These are phyloP conservation scores for Meripilus lineatus DNA, from an alignment of 1,284 basidiomycete genomes.

Conservation along the genomic window DNA sequence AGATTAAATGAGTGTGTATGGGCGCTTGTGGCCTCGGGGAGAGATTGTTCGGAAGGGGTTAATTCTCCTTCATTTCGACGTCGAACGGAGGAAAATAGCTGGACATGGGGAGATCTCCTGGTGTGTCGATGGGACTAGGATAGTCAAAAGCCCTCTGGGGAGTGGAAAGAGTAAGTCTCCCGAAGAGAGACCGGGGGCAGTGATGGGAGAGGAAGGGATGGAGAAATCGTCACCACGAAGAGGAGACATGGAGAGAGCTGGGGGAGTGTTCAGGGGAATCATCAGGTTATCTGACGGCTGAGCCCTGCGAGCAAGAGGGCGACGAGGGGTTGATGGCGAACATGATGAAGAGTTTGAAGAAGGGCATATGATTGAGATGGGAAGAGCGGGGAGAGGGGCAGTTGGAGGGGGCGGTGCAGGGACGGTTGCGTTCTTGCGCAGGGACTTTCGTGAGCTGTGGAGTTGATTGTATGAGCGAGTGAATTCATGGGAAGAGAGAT, in stretches of 20 bases:
- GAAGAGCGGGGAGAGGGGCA: conserved; percentile 13
- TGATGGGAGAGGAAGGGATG: background rate
- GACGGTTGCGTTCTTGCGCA: conserved; percentile 13
- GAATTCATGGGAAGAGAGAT: background rate
- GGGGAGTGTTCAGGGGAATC: conserved; percentile 15
- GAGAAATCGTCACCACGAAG: conserved; percentile 13
- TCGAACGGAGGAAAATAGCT: conserved; percentile 1
- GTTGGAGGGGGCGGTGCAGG: conserved; percentile 13
- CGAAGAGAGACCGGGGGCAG: conserved; percentile 2
- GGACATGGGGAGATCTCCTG: conserved; percentile 2
- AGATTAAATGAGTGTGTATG: too few relatives aligned
- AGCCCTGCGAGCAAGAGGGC: conserved; percentile 18
- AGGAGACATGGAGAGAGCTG: conserved; percentile 9
- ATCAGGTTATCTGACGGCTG: conserved; percentile 21
- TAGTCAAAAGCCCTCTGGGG: conserved; percentile 19
- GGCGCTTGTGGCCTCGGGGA: too few relatives aligned
- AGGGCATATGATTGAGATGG: conserved; percentile 6
- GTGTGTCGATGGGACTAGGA: conserved; percentile 23
- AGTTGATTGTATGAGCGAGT: background rate
- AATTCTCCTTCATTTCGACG: background rate
- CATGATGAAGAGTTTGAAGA: conserved; percentile 1
- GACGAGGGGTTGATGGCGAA: conserved; percentile 15
- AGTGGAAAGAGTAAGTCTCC: conserved; percentile 8
- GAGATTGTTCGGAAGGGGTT: too few relatives aligned
- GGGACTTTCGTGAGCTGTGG: conserved; percentile 9